phyloP scores from a whole-genome alignment of 306 rosid species.

The Casuarina cunninghamiana region DNA sequence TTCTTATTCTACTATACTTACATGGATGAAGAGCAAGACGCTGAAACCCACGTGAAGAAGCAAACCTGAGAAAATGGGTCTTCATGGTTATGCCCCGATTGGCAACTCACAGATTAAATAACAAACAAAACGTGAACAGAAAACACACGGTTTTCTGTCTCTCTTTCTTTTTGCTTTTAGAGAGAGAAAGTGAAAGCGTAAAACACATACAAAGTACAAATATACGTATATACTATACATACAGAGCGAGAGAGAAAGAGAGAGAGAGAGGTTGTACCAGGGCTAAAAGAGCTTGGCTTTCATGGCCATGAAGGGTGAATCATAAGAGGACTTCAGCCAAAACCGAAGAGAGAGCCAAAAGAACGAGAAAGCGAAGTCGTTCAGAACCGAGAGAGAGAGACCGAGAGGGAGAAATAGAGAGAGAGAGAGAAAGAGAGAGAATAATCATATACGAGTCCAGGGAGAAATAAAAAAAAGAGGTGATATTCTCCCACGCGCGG shows the following conservation, averaged over 20 bases:
- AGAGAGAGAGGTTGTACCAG: constrained; percentile 44
- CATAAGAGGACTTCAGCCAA: constrained; percentile 23
- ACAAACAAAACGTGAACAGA: constrained; percentile 53
- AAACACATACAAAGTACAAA: constrained; percentile 4
- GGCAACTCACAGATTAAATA: constrained; percentile 41
- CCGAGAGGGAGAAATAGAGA: constrained; percentile 1
- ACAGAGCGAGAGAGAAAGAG: constrained; percentile 8
- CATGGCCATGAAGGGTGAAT: constrained; percentile 68
- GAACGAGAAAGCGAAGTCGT: constrained; percentile 14
- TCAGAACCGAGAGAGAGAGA: constrained; percentile 26
- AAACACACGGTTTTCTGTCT: constrained; percentile 1
- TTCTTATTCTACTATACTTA: constrained; percentile 36
- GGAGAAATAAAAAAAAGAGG: constrained; percentile 26
- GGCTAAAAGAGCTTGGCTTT: constrained; percentile 48
- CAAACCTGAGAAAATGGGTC: constrained; percentile 60
- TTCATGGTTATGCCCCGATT: constrained; percentile 54
- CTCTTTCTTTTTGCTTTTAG: not conserved
- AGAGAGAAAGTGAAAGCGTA: constrained; percentile 6
- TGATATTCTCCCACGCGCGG: constrained; percentile 31
- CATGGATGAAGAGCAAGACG: constrained; percentile 37
- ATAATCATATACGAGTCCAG: constrained; percentile 15
- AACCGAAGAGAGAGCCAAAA: constrained; percentile 22
- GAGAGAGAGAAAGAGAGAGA: constrained; percentile 6
- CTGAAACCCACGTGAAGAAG: constrained; percentile 47
- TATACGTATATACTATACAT: not conserved